Evolutionary conservation across 108 stramenopile species (phyloP).

Genomic region (Cyclotella baltica): DNA sequence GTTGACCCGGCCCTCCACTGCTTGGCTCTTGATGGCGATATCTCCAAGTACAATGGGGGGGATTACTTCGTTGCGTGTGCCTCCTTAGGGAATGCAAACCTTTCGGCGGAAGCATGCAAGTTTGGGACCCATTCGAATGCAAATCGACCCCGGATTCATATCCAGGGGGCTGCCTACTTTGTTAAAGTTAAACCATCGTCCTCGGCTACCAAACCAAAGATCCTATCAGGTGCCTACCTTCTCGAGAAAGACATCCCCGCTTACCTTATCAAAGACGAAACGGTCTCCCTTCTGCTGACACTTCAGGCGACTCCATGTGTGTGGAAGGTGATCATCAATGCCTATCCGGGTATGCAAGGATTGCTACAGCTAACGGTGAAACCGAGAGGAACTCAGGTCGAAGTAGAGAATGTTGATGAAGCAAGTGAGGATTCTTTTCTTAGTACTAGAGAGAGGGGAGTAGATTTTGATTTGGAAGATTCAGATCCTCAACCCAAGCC

Average conservation of each 20-base stretch:
- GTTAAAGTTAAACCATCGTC: not conserved
- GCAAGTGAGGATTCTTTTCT: not conserved
- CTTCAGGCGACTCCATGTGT: not conserved
- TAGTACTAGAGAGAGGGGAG: not conserved
- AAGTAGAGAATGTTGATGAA: not conserved
- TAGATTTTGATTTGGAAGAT: no score
- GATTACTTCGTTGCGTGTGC: conserved; percentile 2
- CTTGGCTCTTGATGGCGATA: not conserved
- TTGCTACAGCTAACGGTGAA: not conserved
- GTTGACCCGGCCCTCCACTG: not conserved
- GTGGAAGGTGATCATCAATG: not conserved
- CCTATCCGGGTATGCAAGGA: not conserved
- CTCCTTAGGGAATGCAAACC: not conserved
- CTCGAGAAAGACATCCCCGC: not conserved
- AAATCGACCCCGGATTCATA: not conserved
- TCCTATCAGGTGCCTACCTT: not conserved
- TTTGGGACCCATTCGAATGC: not conserved
- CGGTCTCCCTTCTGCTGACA: not conserved
- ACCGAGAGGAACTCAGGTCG: not conserved
- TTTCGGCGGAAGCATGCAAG: not conserved
- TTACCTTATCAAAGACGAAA: not conserved
- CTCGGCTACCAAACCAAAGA: not conserved
- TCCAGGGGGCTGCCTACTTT: not conserved
- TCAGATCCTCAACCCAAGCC: no score
- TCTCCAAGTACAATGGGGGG: not conserved